These are phyloP conservation scores for Pseudoscleropodium purum DNA, from an alignment of 225 moss, liverwort and hornwort species.

Conservation along the genomic window DNA sequence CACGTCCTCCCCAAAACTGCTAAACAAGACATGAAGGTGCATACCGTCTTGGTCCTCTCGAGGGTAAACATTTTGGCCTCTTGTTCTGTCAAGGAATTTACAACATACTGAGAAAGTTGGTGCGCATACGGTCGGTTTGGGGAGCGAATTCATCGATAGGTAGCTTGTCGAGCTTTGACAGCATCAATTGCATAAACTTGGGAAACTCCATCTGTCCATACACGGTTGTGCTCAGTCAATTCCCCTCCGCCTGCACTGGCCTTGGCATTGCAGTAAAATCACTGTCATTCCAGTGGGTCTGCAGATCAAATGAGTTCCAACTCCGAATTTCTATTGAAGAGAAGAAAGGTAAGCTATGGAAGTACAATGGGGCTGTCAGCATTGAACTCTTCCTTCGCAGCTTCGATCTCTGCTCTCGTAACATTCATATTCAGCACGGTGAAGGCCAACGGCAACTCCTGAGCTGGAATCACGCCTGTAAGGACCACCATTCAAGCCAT, in stretches of 20 bases:
- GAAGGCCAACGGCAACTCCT: constrained; percentile 63
- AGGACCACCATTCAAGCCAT: background rate
- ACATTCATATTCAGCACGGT: constrained; percentile 62
- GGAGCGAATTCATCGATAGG: constrained; percentile 43
- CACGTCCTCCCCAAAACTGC: background rate
- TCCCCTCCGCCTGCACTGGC: background rate
- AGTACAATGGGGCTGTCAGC: constrained; percentile 1
- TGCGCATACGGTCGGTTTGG: constrained; percentile 21
- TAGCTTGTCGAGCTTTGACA: constrained; percentile 57
- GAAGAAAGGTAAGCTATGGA: background rate
- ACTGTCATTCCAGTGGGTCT: background rate
- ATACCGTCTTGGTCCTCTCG: background rate
- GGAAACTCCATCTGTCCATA: constrained; percentile 59
- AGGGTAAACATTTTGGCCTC: background rate
- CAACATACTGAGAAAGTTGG: background rate
- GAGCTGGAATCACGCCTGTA: constrained; percentile 53
- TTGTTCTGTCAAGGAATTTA: background rate
- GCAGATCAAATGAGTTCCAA: background rate
- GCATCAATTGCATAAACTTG: constrained; percentile 69
- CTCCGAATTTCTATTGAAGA: background rate
- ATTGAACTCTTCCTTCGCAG: constrained; percentile 49
- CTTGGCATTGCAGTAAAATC: background rate
- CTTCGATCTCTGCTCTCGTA: constrained; percentile 49
- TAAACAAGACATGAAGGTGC: background rate
- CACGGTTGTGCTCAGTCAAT: background rate